Percentiles rank a stretch among this genome's conserved stretches.
phyloP scores from a whole-genome alignment of 2,329 filamentous ascomycete genomes.

The Blastomyces parvus region DNA sequence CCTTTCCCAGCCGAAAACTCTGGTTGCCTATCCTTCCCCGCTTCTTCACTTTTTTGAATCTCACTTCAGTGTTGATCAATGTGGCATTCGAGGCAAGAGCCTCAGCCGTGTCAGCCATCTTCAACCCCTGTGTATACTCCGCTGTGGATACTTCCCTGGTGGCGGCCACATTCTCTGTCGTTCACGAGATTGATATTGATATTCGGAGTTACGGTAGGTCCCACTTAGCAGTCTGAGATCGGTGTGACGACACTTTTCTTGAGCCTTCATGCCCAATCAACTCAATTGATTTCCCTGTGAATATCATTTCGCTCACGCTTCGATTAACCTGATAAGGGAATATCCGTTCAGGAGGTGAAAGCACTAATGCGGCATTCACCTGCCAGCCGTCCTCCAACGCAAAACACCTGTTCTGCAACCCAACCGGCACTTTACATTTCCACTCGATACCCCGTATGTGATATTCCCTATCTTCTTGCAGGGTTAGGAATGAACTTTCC shows the following conservation, averaged over 20 bases:
- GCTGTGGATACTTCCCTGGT: slow-evolving; percentile 13
- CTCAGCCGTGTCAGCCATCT: slow-evolving; percentile 30
- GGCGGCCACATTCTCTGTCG: slow-evolving; percentile 14
- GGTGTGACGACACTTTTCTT: not conserved
- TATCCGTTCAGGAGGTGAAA: not conserved
- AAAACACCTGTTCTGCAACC: not conserved
- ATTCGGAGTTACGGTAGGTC: slow-evolving; percentile 1
- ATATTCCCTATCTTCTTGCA: not conserved
- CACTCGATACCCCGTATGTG: not conserved
- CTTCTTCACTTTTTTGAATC: slow-evolving; percentile 8
- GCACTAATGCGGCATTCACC: not conserved
- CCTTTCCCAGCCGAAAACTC: slow-evolving; percentile 8
- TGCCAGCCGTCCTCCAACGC: not conserved
- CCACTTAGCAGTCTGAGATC: not conserved
- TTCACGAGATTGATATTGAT: slow-evolving; percentile 16
- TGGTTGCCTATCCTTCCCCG: slow-evolving; percentile 13
- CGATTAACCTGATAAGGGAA: not conserved
- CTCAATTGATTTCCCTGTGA: not conserved
- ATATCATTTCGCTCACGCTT: not conserved
- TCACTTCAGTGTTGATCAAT: slow-evolving; percentile 11
- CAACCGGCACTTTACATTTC: not conserved
- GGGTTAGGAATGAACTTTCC: not conserved
- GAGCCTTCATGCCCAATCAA: slow-evolving; percentile 1
- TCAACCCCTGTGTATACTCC: slow-evolving; percentile 22
- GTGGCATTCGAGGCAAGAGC: slow-evolving; percentile 22